These are phyloP conservation scores for Suillus alpinus DNA, from an alignment of 768 basidiomycete species.

Conservation along the genomic window DNA sequence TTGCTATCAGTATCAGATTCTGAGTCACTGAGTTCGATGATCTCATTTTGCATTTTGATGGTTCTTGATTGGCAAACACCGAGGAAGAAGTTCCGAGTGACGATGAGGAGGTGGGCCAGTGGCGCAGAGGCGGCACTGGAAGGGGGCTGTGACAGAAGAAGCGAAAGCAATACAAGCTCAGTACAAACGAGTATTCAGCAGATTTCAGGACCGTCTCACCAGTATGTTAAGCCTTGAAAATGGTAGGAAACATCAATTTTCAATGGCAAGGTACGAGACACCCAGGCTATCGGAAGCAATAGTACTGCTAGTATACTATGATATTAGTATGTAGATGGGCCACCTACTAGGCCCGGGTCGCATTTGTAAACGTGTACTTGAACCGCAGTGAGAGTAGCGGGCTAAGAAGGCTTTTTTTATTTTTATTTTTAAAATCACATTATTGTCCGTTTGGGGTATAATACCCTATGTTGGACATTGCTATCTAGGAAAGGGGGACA, in stretches of 20 bases:
- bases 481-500: slow-evolving; percentile 4
- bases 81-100: neutral
- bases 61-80: neutral
- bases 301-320: neutral
- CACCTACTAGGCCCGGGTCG: too few relatives aligned
- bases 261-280: neutral
- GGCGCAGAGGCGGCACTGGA: neutral
- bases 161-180: neutral
- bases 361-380: too few relatives aligned
- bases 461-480: slow-evolving; percentile 6
- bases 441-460: slow-evolving; percentile 4
- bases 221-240: neutral
- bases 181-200: neutral
- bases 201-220: neutral
- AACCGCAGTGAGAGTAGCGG: too few relatives aligned
- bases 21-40: slow-evolving; percentile 2
- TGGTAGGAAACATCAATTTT: neutral
- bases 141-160: neutral
- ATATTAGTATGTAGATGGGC: too few relatives aligned
- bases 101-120: neutral
- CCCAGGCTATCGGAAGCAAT: neutral
- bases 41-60: neutral
- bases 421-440: too few relatives aligned
- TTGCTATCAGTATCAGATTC: neutral
- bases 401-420: too few relatives aligned